Evolutionary conservation across 2,329 filamentous ascomycete genomes (phyloP).

Genomic region (Ciborinia camelliae): DNA sequence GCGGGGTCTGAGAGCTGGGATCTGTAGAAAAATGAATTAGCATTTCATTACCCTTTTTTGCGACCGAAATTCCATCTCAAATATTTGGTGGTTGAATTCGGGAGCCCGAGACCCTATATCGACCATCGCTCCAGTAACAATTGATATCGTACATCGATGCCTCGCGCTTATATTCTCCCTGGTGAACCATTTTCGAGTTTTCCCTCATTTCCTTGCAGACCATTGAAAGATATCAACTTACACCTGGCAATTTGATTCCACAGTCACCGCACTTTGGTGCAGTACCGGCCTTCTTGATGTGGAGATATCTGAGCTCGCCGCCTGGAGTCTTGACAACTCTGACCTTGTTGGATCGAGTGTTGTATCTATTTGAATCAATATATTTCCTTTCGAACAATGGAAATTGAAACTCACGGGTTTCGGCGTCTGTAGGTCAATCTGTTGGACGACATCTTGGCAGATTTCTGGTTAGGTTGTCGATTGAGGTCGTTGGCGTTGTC

Average conservation of each 20-base stretch:
- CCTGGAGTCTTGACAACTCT: slow-evolving; percentile 95
- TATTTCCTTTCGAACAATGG: slow-evolving; percentile 15
- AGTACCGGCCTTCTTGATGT: slow-evolving; percentile 99
- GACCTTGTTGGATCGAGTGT: slow-evolving; percentile 96
- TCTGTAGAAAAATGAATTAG: slow-evolving; percentile 48
- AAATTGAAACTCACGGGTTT: slow-evolving; percentile 61
- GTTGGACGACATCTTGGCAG: slow-evolving; percentile 50
- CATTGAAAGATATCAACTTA: slow-evolving; percentile 57
- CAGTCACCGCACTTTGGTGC: slow-evolving; percentile 99
- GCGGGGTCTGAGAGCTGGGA: slow-evolving; percentile 95
- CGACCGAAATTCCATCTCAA: neutral
- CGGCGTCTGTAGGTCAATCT: slow-evolving; percentile 58
- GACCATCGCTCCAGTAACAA: neutral
- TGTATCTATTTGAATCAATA: slow-evolving; percentile 64
- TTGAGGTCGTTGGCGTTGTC: slow-evolving; percentile 32
- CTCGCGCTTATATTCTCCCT: neutral
- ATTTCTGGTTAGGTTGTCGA: slow-evolving; percentile 35
- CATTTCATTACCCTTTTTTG: slow-evolving; percentile 13
- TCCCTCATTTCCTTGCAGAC: neutral
- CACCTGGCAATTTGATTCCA: slow-evolving; percentile 93
- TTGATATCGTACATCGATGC: neutral
- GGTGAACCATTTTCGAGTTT: neutral
- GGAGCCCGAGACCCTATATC: neutral
- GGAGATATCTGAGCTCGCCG: slow-evolving; percentile 90
- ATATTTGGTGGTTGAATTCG: neutral